Base-by-base conservation (phyloP, 805 yeast species). In the Sungouiella blattae region DNA sequence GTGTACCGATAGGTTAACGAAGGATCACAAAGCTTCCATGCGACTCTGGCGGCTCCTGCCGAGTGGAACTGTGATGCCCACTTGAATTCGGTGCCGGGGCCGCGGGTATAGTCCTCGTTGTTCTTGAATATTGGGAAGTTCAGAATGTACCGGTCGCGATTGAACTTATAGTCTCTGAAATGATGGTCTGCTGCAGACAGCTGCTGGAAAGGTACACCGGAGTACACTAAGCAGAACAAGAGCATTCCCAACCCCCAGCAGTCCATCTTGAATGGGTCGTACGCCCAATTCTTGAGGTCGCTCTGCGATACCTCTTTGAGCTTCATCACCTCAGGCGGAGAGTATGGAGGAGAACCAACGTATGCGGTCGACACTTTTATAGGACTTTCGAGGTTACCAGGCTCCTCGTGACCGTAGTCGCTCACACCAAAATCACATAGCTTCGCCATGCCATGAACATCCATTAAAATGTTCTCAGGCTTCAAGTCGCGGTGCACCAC, bases 281-380 rank as follows among this genome's bases (percentile, higher is more conserved):
- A 80, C 4, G 72, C 57, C 64, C 64, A 52, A 45, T 55, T 55
- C 57, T 64, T 60, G 36, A 52, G 27, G 38, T 64, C 69, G 3
- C 49, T 27, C 22, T 43, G 37, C 12, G 62, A 49, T 39, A 57
- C 33, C 25, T 63, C 72, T 40, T 66, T 69, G 43, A 75, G 62
- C 18, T 61, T 54, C 74, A 78, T 72, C 11, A 83, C 85, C 57
- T 84, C 93, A 1, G 94, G 93, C 4, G 91, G 78, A 9, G 82
- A 76, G 56, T 82, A 84, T 1, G 93, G 93, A 3, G 93, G 87
- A 1, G 89, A 82, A 2, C 94, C 93, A 28, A 83, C 82, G 54
- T 73, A 72, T 2, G 77, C 63, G 27, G 71, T 62, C 46, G 71
- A 58, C 21, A 50, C 30, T 32, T 58, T 59, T 9, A 73, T 43